Percentiles rank a stretch among this genome's conserved stretches.
phyloP scores from a whole-genome alignment of 2,329 filamentous ascomycete species.

The Scedosporium minutisporum region DNA sequence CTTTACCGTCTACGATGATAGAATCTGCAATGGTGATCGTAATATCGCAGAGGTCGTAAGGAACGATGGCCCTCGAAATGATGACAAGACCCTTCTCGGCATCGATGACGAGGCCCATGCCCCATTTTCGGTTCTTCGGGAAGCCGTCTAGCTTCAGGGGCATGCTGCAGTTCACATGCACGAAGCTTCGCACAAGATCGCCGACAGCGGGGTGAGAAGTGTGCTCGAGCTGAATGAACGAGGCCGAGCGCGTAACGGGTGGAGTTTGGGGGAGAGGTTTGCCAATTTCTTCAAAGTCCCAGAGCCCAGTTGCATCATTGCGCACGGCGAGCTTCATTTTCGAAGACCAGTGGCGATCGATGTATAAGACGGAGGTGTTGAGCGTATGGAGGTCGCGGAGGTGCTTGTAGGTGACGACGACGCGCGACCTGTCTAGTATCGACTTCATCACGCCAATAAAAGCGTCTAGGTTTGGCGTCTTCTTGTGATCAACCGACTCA shows the following conservation, averaged over 20 bases:
- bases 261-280: slow-evolving; percentile 68
- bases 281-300: slow-evolving; percentile 85
- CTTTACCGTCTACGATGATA: slow-evolving; percentile 86
- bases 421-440: slow-evolving; percentile 72
- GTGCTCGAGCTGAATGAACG: slow-evolving; percentile 86
- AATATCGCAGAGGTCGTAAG: slow-evolving; percentile 94
- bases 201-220: slow-evolving; percentile 84
- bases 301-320: slow-evolving; percentile 82
- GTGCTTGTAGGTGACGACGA: slow-evolving; percentile 94
- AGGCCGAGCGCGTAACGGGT: slow-evolving; percentile 66
- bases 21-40: slow-evolving; percentile 94
- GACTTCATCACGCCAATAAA: slow-evolving; percentile 86
- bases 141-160: slow-evolving; percentile 97
- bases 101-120: slow-evolving; percentile 94
- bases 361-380: slow-evolving; percentile 82
- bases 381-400: slow-evolving; percentile 88
- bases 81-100: slow-evolving; percentile 91
- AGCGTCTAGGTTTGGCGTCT: slow-evolving; percentile 74
- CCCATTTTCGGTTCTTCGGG: slow-evolving; percentile 85
- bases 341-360: slow-evolving; percentile 91
- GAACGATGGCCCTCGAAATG: slow-evolving; percentile 87
- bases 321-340: slow-evolving; percentile 90
- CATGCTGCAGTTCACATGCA: slow-evolving; percentile 86
- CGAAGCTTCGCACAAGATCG: slow-evolving; percentile 88
- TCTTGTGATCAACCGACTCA: slow-evolving; percentile 84